Percentiles rank a stretch among this genome's conserved stretches.
phyloP scores from a whole-genome alignment of 164 flowering plant species.

The Vitis cinerea region DNA sequence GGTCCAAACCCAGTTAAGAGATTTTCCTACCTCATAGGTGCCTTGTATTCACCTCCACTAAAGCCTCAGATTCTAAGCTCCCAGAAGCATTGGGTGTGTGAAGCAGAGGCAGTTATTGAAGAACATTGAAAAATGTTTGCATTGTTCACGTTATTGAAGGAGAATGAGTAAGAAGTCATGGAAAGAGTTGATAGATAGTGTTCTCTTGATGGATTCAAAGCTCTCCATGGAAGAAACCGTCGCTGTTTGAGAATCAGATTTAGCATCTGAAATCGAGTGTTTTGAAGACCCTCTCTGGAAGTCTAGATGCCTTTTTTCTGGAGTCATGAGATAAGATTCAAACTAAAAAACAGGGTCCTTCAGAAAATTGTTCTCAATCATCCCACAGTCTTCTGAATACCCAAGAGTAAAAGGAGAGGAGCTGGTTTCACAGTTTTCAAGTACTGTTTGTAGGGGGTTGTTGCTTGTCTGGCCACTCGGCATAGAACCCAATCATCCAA shows the following conservation, averaged over 20 bases:
- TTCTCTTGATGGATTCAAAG: slow-evolving; percentile 23
- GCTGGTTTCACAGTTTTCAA: slow-evolving; percentile 6
- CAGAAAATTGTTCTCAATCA: slow-evolving; percentile 2
- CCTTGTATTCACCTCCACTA: no score
- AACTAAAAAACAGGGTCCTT: slow-evolving; percentile 1
- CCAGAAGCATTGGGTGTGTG: neutral
- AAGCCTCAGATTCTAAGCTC: neutral
- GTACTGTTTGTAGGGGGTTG: slow-evolving; percentile 4
- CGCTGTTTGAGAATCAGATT: slow-evolving; percentile 9
- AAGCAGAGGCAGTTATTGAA: neutral
- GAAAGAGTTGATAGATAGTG: slow-evolving; percentile 23
- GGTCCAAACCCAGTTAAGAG: no score
- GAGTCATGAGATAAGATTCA: slow-evolving; percentile 2
- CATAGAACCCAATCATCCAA: slow-evolving; percentile 47
- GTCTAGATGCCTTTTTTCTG: neutral
- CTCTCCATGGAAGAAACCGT: slow-evolving; percentile 11
- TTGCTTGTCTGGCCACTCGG: slow-evolving; percentile 29
- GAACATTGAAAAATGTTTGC: neutral
- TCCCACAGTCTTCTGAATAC: slow-evolving; percentile 10
- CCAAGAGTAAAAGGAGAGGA: slow-evolving; percentile 5
- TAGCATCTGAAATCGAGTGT: slow-evolving; percentile 3
- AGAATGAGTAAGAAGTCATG: slow-evolving; percentile 19
- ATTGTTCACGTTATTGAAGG: neutral
- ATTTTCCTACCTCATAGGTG: no score
- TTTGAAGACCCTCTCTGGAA: slow-evolving; percentile 15